Conservation (phyloP, 345 rosid species). For the Heritiera littoralis region DNA sequence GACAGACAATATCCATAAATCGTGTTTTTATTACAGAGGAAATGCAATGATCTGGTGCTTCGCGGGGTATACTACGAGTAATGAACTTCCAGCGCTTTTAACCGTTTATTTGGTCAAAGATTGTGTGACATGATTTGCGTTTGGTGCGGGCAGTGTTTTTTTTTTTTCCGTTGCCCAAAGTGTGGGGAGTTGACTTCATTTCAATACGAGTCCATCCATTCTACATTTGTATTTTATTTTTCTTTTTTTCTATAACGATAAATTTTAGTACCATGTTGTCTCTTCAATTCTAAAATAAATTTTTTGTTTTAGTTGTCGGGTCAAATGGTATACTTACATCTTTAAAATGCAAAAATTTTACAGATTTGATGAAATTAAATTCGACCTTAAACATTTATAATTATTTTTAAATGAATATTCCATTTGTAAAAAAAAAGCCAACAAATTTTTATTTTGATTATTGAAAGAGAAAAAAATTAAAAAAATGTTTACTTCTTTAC, state of each 20-base stretch:
- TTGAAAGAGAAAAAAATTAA: background rate
- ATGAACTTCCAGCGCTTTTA: background rate
- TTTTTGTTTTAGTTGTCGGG: no score
- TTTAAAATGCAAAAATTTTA: no score
- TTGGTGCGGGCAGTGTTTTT: background rate
- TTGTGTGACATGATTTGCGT: background rate
- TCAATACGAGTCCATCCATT: background rate
- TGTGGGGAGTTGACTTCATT: background rate
- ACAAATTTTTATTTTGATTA: background rate
- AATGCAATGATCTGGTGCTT: slow-evolving; percentile 18
- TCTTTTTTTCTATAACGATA: background rate
- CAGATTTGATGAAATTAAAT: no score
- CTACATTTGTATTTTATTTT: background rate
- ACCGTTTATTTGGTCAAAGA: slow-evolving; percentile 18
- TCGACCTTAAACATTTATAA: no score
- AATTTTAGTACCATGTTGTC: no score
- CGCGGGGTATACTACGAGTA: background rate
- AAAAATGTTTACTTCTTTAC: background rate
- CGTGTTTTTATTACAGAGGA: slow-evolving; percentile 18
- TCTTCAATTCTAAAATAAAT: no score
- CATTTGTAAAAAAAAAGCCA: no score
- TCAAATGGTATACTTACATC: no score
- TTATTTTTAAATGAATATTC: no score
- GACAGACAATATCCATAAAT: slow-evolving; percentile 22
- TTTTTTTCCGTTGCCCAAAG: no score